Evolutionary conservation across 345 rosid genomes (phyloP).

Genomic region (Salix udensis): DNA sequence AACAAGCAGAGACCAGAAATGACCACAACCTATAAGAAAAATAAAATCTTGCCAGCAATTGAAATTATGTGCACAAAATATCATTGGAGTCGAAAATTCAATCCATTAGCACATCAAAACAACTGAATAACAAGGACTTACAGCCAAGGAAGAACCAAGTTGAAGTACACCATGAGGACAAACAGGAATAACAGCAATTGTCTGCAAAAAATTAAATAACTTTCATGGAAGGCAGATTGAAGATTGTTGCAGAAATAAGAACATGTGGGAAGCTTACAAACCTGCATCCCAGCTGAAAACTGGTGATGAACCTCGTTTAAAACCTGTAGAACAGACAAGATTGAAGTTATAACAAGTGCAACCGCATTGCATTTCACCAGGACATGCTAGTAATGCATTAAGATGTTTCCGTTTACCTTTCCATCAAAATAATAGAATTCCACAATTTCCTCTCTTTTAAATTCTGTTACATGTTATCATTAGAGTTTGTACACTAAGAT

Average conservation of each 20-base stretch:
- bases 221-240: conserved; percentile 13
- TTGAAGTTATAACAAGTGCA: conserved; percentile 8
- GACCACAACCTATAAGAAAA: background rate
- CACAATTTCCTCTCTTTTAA: background rate
- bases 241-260: background rate
- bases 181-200: conserved; percentile 79
- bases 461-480: background rate
- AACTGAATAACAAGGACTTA: conserved; percentile 34
- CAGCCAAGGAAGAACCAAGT: conserved; percentile 71
- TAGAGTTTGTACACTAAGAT: background rate
- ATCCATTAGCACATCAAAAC: background rate
- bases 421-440: background rate
- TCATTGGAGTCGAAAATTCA: background rate
- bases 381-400: background rate
- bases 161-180: conserved; percentile 86
- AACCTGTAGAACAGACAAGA: conserved; percentile 43
- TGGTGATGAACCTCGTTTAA: conserved; percentile 69
- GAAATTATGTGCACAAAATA: background rate
- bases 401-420: background rate
- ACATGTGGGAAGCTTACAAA: conserved; percentile 27
- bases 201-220: conserved; percentile 39
- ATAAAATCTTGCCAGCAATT: background rate
- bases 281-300: conserved; percentile 92
- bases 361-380: background rate
- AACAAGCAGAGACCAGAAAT: background rate